Conservation (phyloP, 108 stramenopile species). For the Discostella stelligeroides region DNA sequence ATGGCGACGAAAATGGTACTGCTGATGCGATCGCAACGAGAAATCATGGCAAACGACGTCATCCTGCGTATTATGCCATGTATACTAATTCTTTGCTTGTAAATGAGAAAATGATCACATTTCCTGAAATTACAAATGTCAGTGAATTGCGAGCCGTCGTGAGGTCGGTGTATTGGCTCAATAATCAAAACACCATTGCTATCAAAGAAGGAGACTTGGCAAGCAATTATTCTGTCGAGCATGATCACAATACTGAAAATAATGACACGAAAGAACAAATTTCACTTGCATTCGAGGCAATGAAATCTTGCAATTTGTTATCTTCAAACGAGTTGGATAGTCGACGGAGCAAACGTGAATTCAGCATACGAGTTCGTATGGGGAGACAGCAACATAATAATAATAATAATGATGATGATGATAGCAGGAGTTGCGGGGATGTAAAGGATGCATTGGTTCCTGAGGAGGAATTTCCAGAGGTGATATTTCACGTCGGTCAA, state of each 20-base stretch:
- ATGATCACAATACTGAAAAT: constrained; percentile 2
- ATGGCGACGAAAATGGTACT: neutral
- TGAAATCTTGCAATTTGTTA: constrained; percentile 73
- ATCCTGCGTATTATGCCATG: constrained; percentile 51
- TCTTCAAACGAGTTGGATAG: constrained; percentile 52
- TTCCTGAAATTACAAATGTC: constrained; percentile 57
- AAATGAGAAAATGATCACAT: constrained; percentile 48
- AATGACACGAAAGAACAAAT: constrained; percentile 53
- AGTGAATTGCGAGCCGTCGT: constrained; percentile 55
- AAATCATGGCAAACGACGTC: constrained; percentile 3
- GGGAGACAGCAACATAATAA: too few relatives aligned
- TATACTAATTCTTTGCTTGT: constrained; percentile 45
- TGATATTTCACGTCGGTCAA: constrained; percentile 72
- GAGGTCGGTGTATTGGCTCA: constrained; percentile 70
- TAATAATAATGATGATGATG: too few relatives aligned
- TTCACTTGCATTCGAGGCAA: constrained; percentile 69
- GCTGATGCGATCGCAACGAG: constrained; percentile 14
- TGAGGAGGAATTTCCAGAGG: constrained; percentile 29
- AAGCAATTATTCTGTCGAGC: neutral
- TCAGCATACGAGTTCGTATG: constrained; percentile 26
- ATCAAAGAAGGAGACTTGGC: neutral
- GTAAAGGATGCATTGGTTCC: constrained; percentile 29
- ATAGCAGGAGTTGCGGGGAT: too few relatives aligned
- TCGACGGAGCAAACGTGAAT: constrained; percentile 21
- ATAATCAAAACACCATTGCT: constrained; percentile 36